Conservation (phyloP, 2,329 filamentous ascomycete species). For the Simplicillium aogashimaense region DNA sequence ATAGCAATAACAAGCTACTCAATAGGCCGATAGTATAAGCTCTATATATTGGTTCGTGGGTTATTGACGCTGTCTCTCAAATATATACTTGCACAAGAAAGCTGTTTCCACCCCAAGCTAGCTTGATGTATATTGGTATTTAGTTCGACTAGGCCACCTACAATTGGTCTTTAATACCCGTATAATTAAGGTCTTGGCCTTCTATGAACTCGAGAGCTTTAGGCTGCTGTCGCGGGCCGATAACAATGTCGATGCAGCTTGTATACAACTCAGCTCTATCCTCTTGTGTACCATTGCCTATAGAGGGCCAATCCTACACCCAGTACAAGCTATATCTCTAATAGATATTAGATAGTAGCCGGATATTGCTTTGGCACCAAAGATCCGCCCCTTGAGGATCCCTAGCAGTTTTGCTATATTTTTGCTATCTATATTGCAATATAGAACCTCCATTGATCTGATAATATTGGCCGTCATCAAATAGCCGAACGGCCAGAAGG, state of each 20-base stretch:
- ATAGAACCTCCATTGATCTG: not conserved
- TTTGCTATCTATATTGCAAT: not conserved
- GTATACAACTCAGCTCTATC: conserved; percentile 1
- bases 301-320: conserved; percentile 1
- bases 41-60: too few species aligned
- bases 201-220: not conserved
- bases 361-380: not conserved
- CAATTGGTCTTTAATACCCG: conserved; percentile 1
- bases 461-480: conserved; percentile 1
- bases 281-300: not conserved
- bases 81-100: too few species aligned
- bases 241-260: conserved; percentile 1
- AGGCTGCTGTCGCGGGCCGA: not conserved
- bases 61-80: too few species aligned
- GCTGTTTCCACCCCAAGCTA: too few species aligned
- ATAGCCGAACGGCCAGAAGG: not conserved
- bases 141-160: too few species aligned
- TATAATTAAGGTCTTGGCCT: not conserved
- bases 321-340: not conserved
- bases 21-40: too few species aligned
- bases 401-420: not conserved
- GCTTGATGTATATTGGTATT: too few species aligned
- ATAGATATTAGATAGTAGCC: not conserved
- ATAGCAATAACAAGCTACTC: too few species aligned
- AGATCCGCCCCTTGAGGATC: conserved; percentile 1